phyloP scores from a whole-genome alignment of 768 basidiomycete species.

The Phallus indusiatus region DNA sequence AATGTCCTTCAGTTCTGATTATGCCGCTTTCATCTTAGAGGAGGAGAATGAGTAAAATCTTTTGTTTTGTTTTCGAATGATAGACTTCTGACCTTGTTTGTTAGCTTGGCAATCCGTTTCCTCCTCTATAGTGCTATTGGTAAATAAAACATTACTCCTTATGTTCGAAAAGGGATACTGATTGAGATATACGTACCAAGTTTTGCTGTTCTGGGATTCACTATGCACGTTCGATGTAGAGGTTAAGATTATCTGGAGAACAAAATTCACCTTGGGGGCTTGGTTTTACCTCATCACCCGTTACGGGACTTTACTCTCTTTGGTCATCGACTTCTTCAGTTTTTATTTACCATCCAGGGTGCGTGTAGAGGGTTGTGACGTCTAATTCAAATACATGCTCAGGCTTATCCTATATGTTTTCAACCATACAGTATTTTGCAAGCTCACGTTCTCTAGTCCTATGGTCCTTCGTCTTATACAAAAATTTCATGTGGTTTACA shows the following conservation, averaged over 20 bases:
- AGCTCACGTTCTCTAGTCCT: background rate
- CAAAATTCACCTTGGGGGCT: background rate
- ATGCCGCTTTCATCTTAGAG: no score
- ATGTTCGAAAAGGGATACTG: no score
- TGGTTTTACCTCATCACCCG: background rate
- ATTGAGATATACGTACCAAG: background rate
- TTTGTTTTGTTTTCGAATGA: no score
- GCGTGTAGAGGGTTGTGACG: background rate
- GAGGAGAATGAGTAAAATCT: no score
- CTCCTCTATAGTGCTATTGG: no score
- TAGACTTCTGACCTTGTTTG: no score
- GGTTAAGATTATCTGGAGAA: background rate
- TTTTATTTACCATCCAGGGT: background rate
- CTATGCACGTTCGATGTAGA: background rate
- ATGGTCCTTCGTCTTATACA: background rate
- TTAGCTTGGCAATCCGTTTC: no score
- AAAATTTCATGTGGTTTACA: background rate
- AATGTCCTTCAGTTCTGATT: no score
- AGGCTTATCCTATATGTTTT: no score
- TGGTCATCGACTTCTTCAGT: background rate
- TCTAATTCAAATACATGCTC: background rate
- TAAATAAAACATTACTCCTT: no score
- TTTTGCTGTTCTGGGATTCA: background rate
- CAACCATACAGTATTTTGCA: background rate
- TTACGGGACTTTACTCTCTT: background rate